Evolutionary conservation across 2,329 filamentous ascomycete species (phyloP).

Genomic region (Pochonia chlamydosporia): DNA sequence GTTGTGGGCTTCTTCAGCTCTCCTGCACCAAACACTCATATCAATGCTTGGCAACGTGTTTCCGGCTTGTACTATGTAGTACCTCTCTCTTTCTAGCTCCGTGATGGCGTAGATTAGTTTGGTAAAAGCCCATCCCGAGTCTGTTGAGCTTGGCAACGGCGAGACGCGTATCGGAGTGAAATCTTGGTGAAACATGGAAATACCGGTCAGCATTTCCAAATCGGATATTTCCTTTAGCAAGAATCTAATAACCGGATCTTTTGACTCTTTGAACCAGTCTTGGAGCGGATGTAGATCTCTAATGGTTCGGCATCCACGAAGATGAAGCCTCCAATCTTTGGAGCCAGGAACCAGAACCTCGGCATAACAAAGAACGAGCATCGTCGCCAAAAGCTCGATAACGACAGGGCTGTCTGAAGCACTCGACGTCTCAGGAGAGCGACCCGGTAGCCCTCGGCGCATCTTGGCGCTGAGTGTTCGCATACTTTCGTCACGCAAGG

Average conservation of each 20-base stretch:
- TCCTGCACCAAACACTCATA: constrained; percentile 5
- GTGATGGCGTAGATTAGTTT: constrained; percentile 7
- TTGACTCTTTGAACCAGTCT: not conserved
- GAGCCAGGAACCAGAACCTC: constrained; percentile 10
- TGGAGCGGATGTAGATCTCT: constrained; percentile 1
- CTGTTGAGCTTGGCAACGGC: not conserved
- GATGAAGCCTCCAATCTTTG: constrained; percentile 7
- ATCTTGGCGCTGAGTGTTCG: constrained; percentile 6
- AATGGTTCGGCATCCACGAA: constrained; percentile 8
- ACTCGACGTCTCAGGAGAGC: not conserved
- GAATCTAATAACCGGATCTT: constrained; percentile 5
- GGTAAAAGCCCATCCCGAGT: constrained; percentile 8
- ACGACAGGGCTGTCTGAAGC: not conserved
- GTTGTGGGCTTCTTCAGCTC: not conserved
- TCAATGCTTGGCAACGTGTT: not conserved
- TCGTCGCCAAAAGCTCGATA: constrained; percentile 7
- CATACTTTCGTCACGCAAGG: constrained; percentile 5
- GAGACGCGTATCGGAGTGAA: not conserved
- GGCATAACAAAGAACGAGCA: constrained; percentile 10
- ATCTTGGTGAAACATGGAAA: constrained; percentile 6
- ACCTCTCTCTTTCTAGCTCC: constrained; percentile 2
- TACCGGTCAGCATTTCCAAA: constrained; percentile 7
- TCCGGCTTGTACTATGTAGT: not conserved
- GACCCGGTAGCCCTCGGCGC: not conserved
- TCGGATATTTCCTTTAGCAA: constrained; percentile 8